Evolutionary conservation across 1,139 yeast genomes (phyloP), one percentile per base, ranked within the genome.

Genomic region (Pichia sp.): DNA sequence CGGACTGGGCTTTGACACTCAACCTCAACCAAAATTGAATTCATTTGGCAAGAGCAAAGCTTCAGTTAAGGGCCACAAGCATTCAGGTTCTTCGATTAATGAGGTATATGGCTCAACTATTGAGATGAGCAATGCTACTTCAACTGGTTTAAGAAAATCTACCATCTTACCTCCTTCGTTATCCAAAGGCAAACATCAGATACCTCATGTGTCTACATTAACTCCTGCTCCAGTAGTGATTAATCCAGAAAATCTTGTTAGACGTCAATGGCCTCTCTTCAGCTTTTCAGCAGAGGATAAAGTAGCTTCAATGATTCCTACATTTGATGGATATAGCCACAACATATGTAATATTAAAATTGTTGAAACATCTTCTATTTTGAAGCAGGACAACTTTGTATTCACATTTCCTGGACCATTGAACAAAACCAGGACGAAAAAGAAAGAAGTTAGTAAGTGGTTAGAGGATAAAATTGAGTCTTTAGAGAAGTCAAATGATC

Each of bases 211-310:
- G 11, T 45, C 36, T 23, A 31, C 53, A 1, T 49, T 59, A 2
- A 59, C 58, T 4, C 69, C 70, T n/a, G 70, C 70, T 4, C 70
- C 70, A 6, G 70, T 66, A n/a, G 65, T 74, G 6, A 60, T 70
- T 13, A 67, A 65, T 43, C 72, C 70, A 1, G 70, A 65, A 47
- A 66, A 64, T 45, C 57, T 68, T 47, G 65, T 61, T 8, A 59
- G 62, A 45, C 75, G 88, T 55, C 96, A 89, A 67, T 87, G 87
- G 68, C 96, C 96, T 0, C 69, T 90, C 40, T 87, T 90, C 67
- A 75, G 79, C 55, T 90, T 95, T 88, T 80, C 88, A 49, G 72
- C 79, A 5, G 58, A 55, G 5, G 73, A 74, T 10, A 77, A 73
- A 51, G 67, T 79, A 19, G 76, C 77, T 1, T 72, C 74, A 42